phyloP scores from a whole-genome alignment of 495 filamentous ascomycete genomes.

The Neurospora pannonica region DNA sequence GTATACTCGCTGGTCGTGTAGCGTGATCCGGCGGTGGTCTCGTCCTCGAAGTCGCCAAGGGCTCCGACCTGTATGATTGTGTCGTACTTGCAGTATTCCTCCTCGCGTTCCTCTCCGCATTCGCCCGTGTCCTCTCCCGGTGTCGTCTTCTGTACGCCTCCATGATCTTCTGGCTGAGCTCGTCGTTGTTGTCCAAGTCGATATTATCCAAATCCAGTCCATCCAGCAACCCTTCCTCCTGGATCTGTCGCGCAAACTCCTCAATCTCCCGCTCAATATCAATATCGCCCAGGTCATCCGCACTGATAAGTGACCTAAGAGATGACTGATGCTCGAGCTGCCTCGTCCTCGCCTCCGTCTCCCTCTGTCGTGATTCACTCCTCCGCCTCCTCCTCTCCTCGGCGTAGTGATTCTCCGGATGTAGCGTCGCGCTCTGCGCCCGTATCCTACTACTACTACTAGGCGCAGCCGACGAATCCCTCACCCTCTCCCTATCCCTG shows the following conservation, averaged over 20 bases:
- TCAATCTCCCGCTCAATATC: slow-evolving; percentile 64
- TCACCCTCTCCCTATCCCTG: slow-evolving; percentile 15
- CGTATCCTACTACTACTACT: neutral
- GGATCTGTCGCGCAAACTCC: slow-evolving; percentile 79
- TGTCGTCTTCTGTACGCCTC: slow-evolving; percentile 73
- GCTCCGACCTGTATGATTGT: slow-evolving; percentile 23
- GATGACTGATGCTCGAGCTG: slow-evolving; percentile 80
- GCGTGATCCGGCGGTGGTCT: slow-evolving; percentile 19
- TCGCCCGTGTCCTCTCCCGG: slow-evolving; percentile 34
- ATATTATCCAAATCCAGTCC: slow-evolving; percentile 78
- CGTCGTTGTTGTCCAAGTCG: slow-evolving; percentile 66
- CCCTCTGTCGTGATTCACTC: slow-evolving; percentile 27
- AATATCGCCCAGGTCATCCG: slow-evolving; percentile 58
- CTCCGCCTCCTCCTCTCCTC: slow-evolving; percentile 28
- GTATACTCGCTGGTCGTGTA: slow-evolving; percentile 28
- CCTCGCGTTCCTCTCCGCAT: slow-evolving; percentile 19
- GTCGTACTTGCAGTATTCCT: slow-evolving; percentile 26
- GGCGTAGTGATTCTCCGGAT: slow-evolving; percentile 13
- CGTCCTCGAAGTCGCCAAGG: slow-evolving; percentile 9
- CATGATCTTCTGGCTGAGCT: slow-evolving; percentile 79
- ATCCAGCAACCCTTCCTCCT: slow-evolving; percentile 78
- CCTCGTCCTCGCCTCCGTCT: slow-evolving; percentile 25
- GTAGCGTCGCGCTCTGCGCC: slow-evolving; percentile 19
- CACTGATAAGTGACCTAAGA: slow-evolving; percentile 69
- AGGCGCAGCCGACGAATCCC: slow-evolving; percentile 1